A percentile compares a stretch with the other conserved stretches of the same genome.
phyloP scores from a whole-genome alignment of 768 basidiomycete species.

The Boletus vermiculosoides region DNA sequence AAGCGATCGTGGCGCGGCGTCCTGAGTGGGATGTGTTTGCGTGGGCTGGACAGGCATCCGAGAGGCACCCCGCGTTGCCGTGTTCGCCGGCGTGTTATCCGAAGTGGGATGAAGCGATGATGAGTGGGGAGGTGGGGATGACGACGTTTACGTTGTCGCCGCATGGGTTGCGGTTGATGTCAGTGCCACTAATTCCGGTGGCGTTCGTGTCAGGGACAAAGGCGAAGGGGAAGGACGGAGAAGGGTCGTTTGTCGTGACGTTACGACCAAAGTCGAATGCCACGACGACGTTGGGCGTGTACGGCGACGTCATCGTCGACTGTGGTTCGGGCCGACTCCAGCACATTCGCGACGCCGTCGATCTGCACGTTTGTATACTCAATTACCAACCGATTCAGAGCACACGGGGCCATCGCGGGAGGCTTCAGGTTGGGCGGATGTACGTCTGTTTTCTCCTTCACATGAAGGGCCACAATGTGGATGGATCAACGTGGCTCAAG shows the following conservation, averaged over 20 bases:
- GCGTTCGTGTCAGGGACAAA: neutral
- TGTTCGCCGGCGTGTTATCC: slow-evolving; percentile 24
- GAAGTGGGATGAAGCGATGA: slow-evolving; percentile 14
- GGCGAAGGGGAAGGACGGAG: neutral
- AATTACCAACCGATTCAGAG: slow-evolving; percentile 15
- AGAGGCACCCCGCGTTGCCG: slow-evolving; percentile 18
- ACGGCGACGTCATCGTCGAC: slow-evolving; percentile 11
- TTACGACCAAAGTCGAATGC: neutral
- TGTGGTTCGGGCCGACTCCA: slow-evolving; percentile 19
- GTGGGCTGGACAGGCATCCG: slow-evolving; percentile 24
- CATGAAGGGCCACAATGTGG: slow-evolving; percentile 1
- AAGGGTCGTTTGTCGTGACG: slow-evolving; percentile 13
- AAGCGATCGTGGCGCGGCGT: slow-evolving; percentile 12
- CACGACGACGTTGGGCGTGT: slow-evolving; percentile 4
- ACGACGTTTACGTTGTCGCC: slow-evolving; percentile 12
- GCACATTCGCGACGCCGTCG: slow-evolving; percentile 10
- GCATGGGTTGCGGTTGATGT: slow-evolving; percentile 16
- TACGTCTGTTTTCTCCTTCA: slow-evolving; percentile 27
- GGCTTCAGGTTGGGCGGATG: slow-evolving; percentile 14
- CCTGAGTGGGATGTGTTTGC: slow-evolving; percentile 26
- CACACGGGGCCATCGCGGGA: neutral
- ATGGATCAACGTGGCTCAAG: slow-evolving; percentile 23
- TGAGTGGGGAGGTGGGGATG: slow-evolving; percentile 10
- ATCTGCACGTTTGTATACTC: slow-evolving; percentile 24
- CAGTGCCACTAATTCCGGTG: slow-evolving; percentile 27